phyloP scores from a whole-genome alignment of 768 basidiomycete species.

The Pisolithus albus region DNA sequence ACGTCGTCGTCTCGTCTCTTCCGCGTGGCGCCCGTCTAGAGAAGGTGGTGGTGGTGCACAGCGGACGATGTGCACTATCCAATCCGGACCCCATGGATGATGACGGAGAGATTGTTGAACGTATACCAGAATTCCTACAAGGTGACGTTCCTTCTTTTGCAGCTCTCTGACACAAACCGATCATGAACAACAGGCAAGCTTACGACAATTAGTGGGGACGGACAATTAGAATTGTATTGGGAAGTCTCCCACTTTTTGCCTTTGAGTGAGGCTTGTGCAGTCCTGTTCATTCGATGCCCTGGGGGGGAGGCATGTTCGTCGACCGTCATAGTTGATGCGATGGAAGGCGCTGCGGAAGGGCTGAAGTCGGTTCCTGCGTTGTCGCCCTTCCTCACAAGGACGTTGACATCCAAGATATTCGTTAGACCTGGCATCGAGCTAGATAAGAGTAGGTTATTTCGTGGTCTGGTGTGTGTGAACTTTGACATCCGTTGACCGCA shows the following conservation, averaged over 20 bases:
- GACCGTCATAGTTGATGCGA: not conserved
- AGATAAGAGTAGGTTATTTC: conserved; percentile 13
- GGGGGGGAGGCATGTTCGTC: not conserved
- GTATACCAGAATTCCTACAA: not conserved
- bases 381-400: conserved; percentile 15
- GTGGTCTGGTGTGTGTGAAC: not conserved
- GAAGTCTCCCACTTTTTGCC: conserved; percentile 42
- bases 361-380: conserved; percentile 12
- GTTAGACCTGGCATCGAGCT: conserved; percentile 7
- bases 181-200: not conserved
- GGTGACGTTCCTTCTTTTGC: not conserved
- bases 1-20: conserved; percentile 53
- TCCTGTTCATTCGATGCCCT: conserved; percentile 38
- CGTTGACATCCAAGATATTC: conserved; percentile 23
- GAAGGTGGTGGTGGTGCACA: conserved; percentile 70
- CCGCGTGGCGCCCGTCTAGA: conserved; percentile 71
- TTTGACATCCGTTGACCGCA: not conserved
- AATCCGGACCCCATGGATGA: not conserved
- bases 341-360: conserved; percentile 7
- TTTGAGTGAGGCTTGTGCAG: conserved; percentile 33
- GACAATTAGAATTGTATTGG: conserved; percentile 32
- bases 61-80: conserved; percentile 46
- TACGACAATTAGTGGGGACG: not conserved
- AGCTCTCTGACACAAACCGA: not conserved
- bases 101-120: conserved; percentile 10